These are phyloP conservation scores for Brasilioporus rufonigricans DNA, from an alignment of 768 basidiomycete species.

Conservation along the genomic window DNA sequence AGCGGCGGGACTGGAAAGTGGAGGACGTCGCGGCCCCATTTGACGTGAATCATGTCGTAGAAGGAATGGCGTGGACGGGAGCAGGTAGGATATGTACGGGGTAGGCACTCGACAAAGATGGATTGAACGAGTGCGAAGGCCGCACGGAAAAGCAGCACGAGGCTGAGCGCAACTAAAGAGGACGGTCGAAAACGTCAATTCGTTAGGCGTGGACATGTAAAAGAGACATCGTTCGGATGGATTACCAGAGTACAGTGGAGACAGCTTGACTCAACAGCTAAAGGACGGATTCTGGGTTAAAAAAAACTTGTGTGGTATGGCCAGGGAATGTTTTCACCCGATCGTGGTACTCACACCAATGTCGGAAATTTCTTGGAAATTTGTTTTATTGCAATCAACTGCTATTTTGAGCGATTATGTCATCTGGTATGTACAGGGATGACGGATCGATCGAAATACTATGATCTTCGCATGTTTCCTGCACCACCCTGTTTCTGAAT, in stretches of 20 bases:
- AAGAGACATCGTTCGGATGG: not conserved
- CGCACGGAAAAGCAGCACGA: conserved; percentile 33
- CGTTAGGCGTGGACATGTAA: conserved; percentile 4
- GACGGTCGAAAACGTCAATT: not conserved
- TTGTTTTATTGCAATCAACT: too few species aligned
- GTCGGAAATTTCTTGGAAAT: too few species aligned
- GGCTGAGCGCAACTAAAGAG: conserved; percentile 29
- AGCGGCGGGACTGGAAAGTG: conserved; percentile 56
- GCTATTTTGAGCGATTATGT: too few species aligned
- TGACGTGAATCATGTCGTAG: conserved; percentile 41
- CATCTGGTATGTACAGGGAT: too few species aligned
- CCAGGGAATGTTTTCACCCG: too few species aligned
- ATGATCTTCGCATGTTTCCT: too few species aligned
- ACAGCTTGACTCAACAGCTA: too few species aligned
- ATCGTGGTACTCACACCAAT: too few species aligned
- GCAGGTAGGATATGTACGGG: too few species aligned
- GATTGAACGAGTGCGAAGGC: conserved; percentile 18
- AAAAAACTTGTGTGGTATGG: not conserved
- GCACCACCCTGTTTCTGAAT: too few species aligned
- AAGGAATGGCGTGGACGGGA: conserved; percentile 8
- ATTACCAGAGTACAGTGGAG: conserved; percentile 26
- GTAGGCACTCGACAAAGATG: too few species aligned
- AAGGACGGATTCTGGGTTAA: not conserved
- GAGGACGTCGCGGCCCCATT: conserved; percentile 51
- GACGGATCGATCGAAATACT: too few species aligned